Conservation (phyloP, 306 rosid genomes). For the Echinosophora koreensis region DNA sequence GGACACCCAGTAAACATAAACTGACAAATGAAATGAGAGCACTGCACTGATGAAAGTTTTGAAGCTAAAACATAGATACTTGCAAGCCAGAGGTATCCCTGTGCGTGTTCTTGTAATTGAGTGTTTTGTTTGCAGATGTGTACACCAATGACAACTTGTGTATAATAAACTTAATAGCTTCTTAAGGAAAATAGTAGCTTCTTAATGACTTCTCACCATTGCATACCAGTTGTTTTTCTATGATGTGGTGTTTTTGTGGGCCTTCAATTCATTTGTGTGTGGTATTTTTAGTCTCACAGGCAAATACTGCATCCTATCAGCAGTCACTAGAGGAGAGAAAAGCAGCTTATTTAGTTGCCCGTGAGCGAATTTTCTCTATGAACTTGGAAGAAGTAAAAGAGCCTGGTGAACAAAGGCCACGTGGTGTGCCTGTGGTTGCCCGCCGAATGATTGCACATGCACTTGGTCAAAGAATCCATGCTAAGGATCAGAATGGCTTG, state of each 20-base stretch:
- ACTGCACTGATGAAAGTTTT: neutral
- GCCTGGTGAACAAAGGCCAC: slow-evolving; percentile 71
- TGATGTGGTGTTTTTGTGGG: slow-evolving; percentile 12
- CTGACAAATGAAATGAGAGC: slow-evolving; percentile 4
- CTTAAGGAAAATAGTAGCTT: slow-evolving; percentile 10
- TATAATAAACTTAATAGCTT: neutral
- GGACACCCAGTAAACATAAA: neutral
- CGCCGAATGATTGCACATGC: slow-evolving; percentile 99
- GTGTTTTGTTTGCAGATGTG: slow-evolving; percentile 16
- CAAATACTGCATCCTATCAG: slow-evolving; percentile 53
- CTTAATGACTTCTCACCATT: slow-evolving; percentile 21
- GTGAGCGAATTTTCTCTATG: slow-evolving; percentile 84
- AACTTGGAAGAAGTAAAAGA: slow-evolving; percentile 63
- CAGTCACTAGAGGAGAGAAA: slow-evolving; percentile 85
- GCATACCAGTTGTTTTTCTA: neutral
- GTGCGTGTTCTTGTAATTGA: neutral
- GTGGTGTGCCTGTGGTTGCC: slow-evolving; percentile 83
- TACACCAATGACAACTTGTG: neutral
- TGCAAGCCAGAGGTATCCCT: neutral
- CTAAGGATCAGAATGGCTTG: slow-evolving; percentile 52
- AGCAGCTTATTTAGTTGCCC: slow-evolving; percentile 88
- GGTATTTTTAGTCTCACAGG: slow-evolving; percentile 54
- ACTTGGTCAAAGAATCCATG: slow-evolving; percentile 78
- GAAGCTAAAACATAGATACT: slow-evolving; percentile 1
- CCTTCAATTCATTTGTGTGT: slow-evolving; percentile 36